Evolutionary conservation across 1,284 basidiomycete species (phyloP), one percentile per base, ranked within the genome.

Genomic region (Cutaneotrichosporon sp.): DNA sequence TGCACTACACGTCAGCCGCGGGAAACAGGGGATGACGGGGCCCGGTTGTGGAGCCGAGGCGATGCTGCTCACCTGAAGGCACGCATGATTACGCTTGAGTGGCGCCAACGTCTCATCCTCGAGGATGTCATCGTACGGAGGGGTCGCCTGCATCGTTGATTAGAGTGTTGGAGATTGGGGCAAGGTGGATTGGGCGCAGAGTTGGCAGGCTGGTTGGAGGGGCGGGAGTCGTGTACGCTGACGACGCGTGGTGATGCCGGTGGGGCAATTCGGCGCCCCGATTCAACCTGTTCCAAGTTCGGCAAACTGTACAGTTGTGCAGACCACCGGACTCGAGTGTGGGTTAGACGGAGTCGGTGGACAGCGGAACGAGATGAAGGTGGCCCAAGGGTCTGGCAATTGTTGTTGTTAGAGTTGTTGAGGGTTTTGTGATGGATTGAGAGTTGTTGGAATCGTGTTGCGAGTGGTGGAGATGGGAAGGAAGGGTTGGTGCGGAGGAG

Each of bases 61-160:
- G 16, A 46, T 9, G 10, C 26, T 18, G 58, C 65, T 31, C 47
- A 69, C 68, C 57, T 69, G 68, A 30, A 76, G 64, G 64, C 77
- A 79, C 7, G 77, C 77, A 58, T 77, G 76, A 66, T 79, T 79
- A 8, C 77, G 64, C 63, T 78, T 79, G 36, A 79, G 66, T 2
- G 77, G 77, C 0, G 76, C 75, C 38, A 79, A 70, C 1, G 73
- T 66, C 56, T 78, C 76, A 65, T 79, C 75, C 36, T 72, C 72
- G 40, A 77, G 69, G 9, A 77, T 73, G 55, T 70, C 63, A 40
- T 70, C 68, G 58, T 70, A 70, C 0, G 68, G 67, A 7, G 65
- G 70, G 14, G 69, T 62, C 11, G 50, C 50, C 38, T 70, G 60
- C 66, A 70, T 70, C 36, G 55, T 47, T 50, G 38, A 5, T 31